These are phyloP conservation scores for Scopulariopsis brevicaulis DNA, from an alignment of 2,329 filamentous ascomycete genomes.

Conservation along the genomic window DNA sequence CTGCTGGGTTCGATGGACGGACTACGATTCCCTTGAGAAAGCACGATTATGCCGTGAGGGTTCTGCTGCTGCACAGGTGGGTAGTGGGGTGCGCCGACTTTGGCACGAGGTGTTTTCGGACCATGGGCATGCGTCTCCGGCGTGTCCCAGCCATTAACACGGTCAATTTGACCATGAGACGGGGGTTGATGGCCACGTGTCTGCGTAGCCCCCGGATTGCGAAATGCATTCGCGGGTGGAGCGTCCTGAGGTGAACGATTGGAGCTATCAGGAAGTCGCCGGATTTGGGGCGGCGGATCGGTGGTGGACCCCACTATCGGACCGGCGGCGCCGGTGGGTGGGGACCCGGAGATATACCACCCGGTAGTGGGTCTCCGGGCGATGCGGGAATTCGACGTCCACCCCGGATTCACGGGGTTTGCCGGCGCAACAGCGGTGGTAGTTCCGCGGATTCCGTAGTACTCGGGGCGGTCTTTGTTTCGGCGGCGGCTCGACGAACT, in stretches of 20 bases:
- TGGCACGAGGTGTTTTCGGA: neutral
- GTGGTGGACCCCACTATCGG: neutral
- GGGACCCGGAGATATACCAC: neutral
- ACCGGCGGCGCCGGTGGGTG: neutral
- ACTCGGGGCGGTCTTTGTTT: neutral
- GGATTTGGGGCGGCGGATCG: neutral
- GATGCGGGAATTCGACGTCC: neutral
- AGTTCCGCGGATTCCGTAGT: neutral
- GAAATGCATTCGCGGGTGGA: neutral
- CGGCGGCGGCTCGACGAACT: neutral
- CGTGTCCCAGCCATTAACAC: neutral
- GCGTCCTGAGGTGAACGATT: neutral
- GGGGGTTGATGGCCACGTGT: neutral
- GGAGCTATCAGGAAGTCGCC: neutral
- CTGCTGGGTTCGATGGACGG: neutral
- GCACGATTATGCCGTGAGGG: neutral
- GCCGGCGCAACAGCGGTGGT: neutral
- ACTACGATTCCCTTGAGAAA: neutral
- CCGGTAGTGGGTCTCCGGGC: constrained; percentile 1
- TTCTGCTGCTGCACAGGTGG: neutral
- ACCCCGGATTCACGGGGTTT: neutral
- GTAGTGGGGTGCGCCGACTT: neutral
- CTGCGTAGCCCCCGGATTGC: neutral
- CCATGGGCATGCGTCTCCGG: neutral
- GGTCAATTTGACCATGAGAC: neutral